Percentiles rank a stretch among this genome's conserved stretches.
Evolutionary conservation across 345 rosid species (phyloP).

Genomic region (Chamaenerion angustifolium): DNA sequence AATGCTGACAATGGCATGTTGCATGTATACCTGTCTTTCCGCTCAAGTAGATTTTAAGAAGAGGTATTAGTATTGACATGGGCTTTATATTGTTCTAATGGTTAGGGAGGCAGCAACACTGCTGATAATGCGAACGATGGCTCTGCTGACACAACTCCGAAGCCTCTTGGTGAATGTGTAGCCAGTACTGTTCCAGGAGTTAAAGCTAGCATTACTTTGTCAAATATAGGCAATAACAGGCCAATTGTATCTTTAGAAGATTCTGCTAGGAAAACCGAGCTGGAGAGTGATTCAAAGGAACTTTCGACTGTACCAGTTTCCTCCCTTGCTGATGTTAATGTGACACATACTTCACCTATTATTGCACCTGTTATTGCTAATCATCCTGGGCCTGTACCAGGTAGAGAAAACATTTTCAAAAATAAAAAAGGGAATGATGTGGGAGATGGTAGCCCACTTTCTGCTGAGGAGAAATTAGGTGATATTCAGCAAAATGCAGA

Average conservation of each 20-base stretch:
- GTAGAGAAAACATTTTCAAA: slow-evolving; percentile 17
- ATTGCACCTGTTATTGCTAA: slow-evolving; percentile 24
- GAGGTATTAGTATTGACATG: slow-evolving; percentile 9
- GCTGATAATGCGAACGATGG: slow-evolving; percentile 19
- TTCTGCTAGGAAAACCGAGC: slow-evolving; percentile 24
- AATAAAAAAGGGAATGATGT: slow-evolving; percentile 20
- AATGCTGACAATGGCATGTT: no score
- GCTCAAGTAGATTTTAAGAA: no score
- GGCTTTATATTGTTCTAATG: slow-evolving; percentile 17
- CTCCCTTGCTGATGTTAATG: slow-evolving; percentile 5
- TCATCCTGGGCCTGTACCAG: slow-evolving; percentile 15
- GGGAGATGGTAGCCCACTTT: slow-evolving; percentile 20
- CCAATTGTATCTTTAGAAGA: slow-evolving; percentile 14
- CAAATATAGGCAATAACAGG: slow-evolving; percentile 12
- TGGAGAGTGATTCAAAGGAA: slow-evolving; percentile 17
- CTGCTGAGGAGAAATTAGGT: slow-evolving; percentile 21
- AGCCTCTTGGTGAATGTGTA: slow-evolving; percentile 18
- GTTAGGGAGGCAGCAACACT: slow-evolving; percentile 26
- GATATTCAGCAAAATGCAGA: slow-evolving; percentile 27
- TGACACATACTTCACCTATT: slow-evolving; percentile 4
- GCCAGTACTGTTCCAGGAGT: slow-evolving; percentile 17
- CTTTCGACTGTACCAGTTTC: slow-evolving; percentile 17
- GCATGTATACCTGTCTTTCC: no score
- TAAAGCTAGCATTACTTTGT: slow-evolving; percentile 20
- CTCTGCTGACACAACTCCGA: slow-evolving; percentile 21